A percentile compares a stretch with the other conserved stretches of the same genome.
These are phyloP conservation scores for Russula vinacea DNA, from an alignment of 768 basidiomycete genomes.

Conservation along the genomic window DNA sequence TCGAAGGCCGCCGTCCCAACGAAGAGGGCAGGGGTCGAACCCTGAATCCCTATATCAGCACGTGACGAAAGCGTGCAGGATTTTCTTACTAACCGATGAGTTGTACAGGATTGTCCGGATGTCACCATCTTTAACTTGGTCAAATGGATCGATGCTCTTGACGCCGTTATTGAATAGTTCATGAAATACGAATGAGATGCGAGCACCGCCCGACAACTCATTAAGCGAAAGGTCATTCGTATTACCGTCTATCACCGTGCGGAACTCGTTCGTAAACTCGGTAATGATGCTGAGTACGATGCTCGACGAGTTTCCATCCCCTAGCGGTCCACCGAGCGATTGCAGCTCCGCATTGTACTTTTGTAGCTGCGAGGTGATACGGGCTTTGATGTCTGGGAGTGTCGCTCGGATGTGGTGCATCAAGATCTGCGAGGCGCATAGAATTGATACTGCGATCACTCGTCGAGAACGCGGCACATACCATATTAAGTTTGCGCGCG, in stretches of 20 bases:
- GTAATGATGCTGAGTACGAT: conserved; percentile 97
- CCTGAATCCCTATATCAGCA: conserved; percentile 44
- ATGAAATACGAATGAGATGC: conserved; percentile 99
- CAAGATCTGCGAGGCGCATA: conserved; percentile 62
- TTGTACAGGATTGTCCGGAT: conserved; percentile 96
- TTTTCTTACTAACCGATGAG: conserved; percentile 70
- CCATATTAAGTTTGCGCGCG: conserved; percentile 92
- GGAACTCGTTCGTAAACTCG: conserved; percentile 96
- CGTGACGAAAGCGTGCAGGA: background rate
- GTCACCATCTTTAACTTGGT: conserved; percentile 98
- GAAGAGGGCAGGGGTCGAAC: conserved; percentile 93
- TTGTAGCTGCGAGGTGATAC: conserved; percentile 86
- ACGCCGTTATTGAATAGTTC: conserved; percentile 97
- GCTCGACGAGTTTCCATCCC: conserved; percentile 82
- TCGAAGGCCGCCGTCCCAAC: conserved; percentile 98
- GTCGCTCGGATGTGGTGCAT: conserved; percentile 99
- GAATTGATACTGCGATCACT: background rate
- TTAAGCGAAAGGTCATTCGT: conserved; percentile 93
- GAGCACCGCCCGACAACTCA: conserved; percentile 96
- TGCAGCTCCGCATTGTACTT: conserved; percentile 84
- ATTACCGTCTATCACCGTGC: conserved; percentile 94
- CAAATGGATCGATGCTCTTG: conserved; percentile 95
- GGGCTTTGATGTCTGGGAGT: conserved; percentile 96
- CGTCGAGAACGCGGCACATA: conserved; percentile 38
- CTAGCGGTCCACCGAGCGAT: conserved; percentile 81